These are phyloP conservation scores for Uronychia binucleata DNA, from an alignment of 73 alveolate species.

Conservation along the genomic window DNA sequence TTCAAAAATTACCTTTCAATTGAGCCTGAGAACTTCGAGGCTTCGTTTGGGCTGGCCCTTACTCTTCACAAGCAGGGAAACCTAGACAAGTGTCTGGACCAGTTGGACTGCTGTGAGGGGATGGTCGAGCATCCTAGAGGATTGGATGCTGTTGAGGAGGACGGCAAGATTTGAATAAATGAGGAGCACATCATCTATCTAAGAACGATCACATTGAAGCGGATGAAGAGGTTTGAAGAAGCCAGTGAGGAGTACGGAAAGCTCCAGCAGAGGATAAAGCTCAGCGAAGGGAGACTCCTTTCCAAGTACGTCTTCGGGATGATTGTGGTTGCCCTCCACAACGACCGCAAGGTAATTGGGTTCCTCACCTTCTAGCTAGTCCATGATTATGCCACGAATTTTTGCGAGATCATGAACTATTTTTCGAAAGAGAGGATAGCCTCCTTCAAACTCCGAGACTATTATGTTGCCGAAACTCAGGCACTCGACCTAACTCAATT, in stretches of 20 bases:
- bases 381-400: neutral
- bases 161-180: neutral
- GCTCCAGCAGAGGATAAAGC: constrained; percentile 3
- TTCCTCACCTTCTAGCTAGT: neutral
- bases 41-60: constrained; percentile 49
- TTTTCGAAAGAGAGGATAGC: neutral
- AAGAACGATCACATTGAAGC: constrained; percentile 24
- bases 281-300: constrained; percentile 29
- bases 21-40: neutral
- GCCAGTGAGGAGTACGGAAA: constrained; percentile 16
- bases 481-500: too few species aligned
- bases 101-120: constrained; percentile 4
- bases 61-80: constrained; percentile 34
- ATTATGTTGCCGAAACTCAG: neutral
- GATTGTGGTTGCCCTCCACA: constrained; percentile 20
- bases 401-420: neutral
- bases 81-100: neutral
- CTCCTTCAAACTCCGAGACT: neutral
- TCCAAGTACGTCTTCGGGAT: constrained; percentile 35
- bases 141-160: neutral
- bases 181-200: constrained; percentile 32
- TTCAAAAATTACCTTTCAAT: neutral
- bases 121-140: neutral
- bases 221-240: constrained; percentile 17
- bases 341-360: constrained; percentile 19